A percentile compares a stretch with the other conserved stretches of the same genome.
Evolutionary conservation across 176 grass and related monocot species (phyloP).

Genomic region (Cenchrus americanus): DNA sequence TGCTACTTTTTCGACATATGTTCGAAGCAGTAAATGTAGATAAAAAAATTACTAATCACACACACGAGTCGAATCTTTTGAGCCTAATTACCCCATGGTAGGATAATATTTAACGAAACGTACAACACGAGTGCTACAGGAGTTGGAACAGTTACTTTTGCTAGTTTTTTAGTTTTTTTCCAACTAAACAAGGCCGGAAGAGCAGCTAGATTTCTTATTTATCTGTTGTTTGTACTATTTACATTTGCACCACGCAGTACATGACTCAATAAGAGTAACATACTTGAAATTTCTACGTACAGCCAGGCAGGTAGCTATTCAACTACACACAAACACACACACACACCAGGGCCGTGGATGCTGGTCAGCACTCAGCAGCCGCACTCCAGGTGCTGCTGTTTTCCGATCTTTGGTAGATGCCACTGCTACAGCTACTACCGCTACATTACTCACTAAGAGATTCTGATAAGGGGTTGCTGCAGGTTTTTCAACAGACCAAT

Average conservation of each 20-base stretch:
- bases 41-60: too few species aligned
- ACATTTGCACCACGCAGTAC: constrained; percentile 28
- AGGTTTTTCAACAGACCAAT: neutral
- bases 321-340: neutral
- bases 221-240: constrained; percentile 30
- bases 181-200: too few species aligned
- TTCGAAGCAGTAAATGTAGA: too few species aligned
- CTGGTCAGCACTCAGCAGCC: neutral
- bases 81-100: too few species aligned
- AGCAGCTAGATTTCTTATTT: constrained; percentile 22
- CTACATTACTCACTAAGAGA: neutral
- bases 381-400: neutral
- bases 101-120: too few species aligned
- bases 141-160: too few species aligned
- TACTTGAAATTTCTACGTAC: neutral
- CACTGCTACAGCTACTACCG: neutral
- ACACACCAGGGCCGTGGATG: neutral
- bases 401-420: neutral
- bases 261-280: neutral
- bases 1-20: too few species aligned
- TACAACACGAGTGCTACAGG: too few species aligned
- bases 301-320: neutral
- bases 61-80: too few species aligned
- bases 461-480: neutral
- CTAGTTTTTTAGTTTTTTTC: too few species aligned